Evolutionary conservation across 306 rosid species (phyloP).

Genomic region (Erythrophleum fordii): DNA sequence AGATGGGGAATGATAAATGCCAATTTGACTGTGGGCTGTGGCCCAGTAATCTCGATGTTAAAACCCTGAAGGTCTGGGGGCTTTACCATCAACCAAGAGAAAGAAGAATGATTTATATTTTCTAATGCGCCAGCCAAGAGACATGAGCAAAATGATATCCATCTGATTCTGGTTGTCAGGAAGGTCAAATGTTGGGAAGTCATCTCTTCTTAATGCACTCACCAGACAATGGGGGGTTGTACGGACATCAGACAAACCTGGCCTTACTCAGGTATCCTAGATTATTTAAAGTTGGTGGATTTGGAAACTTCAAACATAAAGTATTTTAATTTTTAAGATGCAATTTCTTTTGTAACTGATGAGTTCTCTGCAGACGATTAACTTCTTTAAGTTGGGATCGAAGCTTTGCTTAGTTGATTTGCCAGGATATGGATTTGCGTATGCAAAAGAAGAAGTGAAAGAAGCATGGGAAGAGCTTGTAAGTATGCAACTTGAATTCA

Average conservation of each 20-base stretch:
- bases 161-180: slow-evolving; percentile 55
- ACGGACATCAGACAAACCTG: slow-evolving; percentile 91
- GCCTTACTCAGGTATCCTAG: slow-evolving; percentile 82
- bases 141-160: slow-evolving; percentile 18
- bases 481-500: slow-evolving; percentile 49
- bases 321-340: neutral
- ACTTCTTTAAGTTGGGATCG: slow-evolving; percentile 79
- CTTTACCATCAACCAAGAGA: neutral
- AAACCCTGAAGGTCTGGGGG: neutral
- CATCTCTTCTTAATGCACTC: slow-evolving; percentile 91
- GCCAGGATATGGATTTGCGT: slow-evolving; percentile 98
- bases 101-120: neutral
- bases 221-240: slow-evolving; percentile 98
- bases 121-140: slow-evolving; percentile 23
- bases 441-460: slow-evolving; percentile 95
- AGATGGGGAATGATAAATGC: neutral
- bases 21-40: neutral
- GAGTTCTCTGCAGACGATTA: slow-evolving; percentile 71
- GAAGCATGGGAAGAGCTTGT: slow-evolving; percentile 98
- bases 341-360: slow-evolving; percentile 23
- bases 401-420: slow-evolving; percentile 88
- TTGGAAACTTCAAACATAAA: neutral
- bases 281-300: slow-evolving; percentile 1
- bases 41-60: neutral
- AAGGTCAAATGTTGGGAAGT: slow-evolving; percentile 97